Evolutionary conservation across 768 basidiomycete species (phyloP).

Genomic region (Mycena latifolia): DNA sequence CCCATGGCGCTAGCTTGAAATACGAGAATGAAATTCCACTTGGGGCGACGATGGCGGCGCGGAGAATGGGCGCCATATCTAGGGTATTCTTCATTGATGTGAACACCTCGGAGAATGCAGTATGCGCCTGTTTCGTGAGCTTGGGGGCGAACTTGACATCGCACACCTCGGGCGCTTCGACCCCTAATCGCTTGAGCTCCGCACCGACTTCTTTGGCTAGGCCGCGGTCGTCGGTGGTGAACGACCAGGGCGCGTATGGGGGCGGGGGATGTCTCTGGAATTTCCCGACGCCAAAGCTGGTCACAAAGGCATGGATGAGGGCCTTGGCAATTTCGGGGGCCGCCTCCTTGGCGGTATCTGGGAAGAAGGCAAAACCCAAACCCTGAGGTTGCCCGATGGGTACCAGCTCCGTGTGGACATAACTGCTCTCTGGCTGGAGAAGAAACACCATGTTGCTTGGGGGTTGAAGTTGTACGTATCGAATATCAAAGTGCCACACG

Average conservation of each 20-base stretch:
- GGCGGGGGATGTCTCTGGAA: slow-evolving; percentile 5
- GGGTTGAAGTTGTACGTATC: slow-evolving; percentile 49
- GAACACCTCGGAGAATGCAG: background rate
- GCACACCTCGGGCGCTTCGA: slow-evolving; percentile 41
- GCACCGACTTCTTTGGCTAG: slow-evolving; percentile 42
- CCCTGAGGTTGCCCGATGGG: slow-evolving; percentile 30
- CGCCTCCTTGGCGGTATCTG: slow-evolving; percentile 45
- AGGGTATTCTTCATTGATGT: background rate
- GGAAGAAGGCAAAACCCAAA: slow-evolving; percentile 45
- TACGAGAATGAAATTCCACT: background rate
- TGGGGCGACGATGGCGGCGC: background rate
- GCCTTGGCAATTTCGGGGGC: slow-evolving; percentile 46
- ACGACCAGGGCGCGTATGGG: slow-evolving; percentile 29
- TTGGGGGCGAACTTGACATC: slow-evolving; percentile 35
- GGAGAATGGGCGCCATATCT: background rate
- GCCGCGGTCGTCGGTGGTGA: slow-evolving; percentile 31
- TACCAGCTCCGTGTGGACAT: slow-evolving; percentile 40
- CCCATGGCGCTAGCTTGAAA: background rate
- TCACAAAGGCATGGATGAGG: slow-evolving; percentile 44
- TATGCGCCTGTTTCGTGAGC: slow-evolving; percentile 5
- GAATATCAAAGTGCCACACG: slow-evolving; percentile 51
- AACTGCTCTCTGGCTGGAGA: slow-evolving; percentile 44
- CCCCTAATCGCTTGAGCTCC: slow-evolving; percentile 45
- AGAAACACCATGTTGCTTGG: slow-evolving; percentile 46
- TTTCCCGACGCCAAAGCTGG: slow-evolving; percentile 13